phyloP scores from a whole-genome alignment of 2,329 filamentous ascomycete genomes.

The Aspergillus novofumigatus region DNA sequence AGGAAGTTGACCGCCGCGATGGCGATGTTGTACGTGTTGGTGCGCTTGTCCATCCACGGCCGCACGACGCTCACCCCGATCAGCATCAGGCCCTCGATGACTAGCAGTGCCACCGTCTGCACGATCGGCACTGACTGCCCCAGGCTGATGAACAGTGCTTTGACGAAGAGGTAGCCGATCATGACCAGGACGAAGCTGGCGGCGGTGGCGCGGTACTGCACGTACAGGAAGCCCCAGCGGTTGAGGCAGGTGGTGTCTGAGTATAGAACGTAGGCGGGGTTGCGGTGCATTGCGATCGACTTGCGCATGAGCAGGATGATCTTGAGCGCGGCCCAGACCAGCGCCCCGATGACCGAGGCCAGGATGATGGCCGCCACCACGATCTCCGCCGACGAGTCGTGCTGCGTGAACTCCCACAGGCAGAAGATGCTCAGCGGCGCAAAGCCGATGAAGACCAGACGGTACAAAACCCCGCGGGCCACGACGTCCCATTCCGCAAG shows the following conservation, averaged over 20 bases:
- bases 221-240: slow-evolving; percentile 97
- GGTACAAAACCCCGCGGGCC: slow-evolving; percentile 88
- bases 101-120: slow-evolving; percentile 75
- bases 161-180: slow-evolving; percentile 72
- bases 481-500: slow-evolving; percentile 94
- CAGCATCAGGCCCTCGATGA: slow-evolving; percentile 75
- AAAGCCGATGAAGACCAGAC: slow-evolving; percentile 82
- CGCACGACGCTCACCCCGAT: slow-evolving; percentile 75
- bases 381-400: slow-evolving; percentile 78
- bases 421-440: slow-evolving; percentile 86
- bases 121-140: slow-evolving; percentile 65
- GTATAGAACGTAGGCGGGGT: slow-evolving; percentile 92
- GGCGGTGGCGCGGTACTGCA: slow-evolving; percentile 89
- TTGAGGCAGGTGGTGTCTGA: slow-evolving; percentile 86
- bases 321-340: slow-evolving; percentile 82
- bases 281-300: slow-evolving; percentile 85
- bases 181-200: slow-evolving; percentile 89
- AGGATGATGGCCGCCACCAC: slow-evolving; percentile 86
- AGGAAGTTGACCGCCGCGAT: slow-evolving; percentile 87
- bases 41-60: slow-evolving; percentile 98
- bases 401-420: slow-evolving; percentile 85
- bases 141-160: slow-evolving; percentile 82
- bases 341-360: slow-evolving; percentile 68
- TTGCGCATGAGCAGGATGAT: slow-evolving; percentile 82
- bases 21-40: slow-evolving; percentile 90